Evolutionary conservation across 768 basidiomycete species (phyloP).

Genomic region (Phanerochaete sordida): DNA sequence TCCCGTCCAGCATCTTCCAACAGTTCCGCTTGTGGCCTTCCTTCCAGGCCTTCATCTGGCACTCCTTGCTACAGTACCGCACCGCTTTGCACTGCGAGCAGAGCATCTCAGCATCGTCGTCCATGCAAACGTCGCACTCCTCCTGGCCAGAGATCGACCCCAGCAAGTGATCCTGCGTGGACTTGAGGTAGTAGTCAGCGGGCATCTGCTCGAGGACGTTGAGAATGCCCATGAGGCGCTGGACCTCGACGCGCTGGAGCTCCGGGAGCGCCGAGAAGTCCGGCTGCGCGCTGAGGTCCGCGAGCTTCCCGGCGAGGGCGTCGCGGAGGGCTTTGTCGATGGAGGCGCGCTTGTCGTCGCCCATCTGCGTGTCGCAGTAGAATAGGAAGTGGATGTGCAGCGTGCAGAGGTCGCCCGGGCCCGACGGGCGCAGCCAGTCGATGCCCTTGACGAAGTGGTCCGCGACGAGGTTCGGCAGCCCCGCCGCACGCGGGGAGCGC

Average conservation of each 20-base stretch:
- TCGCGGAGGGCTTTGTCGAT: not conserved
- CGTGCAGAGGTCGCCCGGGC: not conserved
- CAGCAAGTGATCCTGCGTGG: not conserved
- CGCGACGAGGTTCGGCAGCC: not conserved
- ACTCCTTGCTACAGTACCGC: slow-evolving; percentile 1
- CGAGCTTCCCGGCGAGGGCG: not conserved
- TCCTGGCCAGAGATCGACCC: not conserved
- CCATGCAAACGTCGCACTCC: not conserved
- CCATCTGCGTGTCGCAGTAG: slow-evolving; percentile 2
- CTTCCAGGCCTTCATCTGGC: slow-evolving; percentile 3
- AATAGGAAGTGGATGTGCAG: not conserved
- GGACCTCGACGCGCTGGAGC: not conserved
- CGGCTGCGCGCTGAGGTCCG: not conserved
- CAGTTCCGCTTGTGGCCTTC: not conserved
- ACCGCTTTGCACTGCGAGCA: slow-evolving; percentile 1
- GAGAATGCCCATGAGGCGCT: not conserved
- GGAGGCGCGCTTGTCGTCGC: not conserved
- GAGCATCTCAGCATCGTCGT: not conserved
- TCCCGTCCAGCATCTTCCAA: not conserved
- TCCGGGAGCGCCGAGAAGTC: not conserved
- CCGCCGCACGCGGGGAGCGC: not conserved
- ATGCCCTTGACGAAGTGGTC: not conserved
- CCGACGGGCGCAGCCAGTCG: not conserved
- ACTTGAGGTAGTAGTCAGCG: not conserved
- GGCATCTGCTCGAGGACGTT: not conserved